Percentiles rank a stretch among this genome's conserved stretches.
phyloP scores from a whole-genome alignment of 2,329 filamentous ascomycete genomes.

The Nigrospora sphaerica region DNA sequence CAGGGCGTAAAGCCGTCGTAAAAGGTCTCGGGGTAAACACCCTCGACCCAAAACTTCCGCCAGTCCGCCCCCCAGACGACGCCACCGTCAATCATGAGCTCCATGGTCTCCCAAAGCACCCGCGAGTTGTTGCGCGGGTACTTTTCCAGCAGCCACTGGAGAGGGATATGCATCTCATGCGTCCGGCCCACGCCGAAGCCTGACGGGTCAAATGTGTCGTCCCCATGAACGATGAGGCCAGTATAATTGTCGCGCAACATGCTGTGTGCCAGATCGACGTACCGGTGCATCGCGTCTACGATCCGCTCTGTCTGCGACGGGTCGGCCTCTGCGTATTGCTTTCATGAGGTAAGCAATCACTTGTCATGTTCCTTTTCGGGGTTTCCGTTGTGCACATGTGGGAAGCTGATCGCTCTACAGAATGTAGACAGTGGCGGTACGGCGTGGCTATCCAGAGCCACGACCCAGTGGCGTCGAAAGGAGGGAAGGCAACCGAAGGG shows the following conservation, averaged over 20 bases:
- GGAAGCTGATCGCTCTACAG: too few species aligned
- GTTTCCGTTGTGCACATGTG: too few species aligned
- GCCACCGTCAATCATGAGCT: constrained; percentile 25
- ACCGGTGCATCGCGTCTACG: constrained; percentile 41
- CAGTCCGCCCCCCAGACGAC: constrained; percentile 19
- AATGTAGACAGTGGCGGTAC: too few species aligned
- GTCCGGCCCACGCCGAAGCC: constrained; percentile 26
- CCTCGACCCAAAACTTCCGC: constrained; percentile 24
- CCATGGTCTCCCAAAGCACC: constrained; percentile 31
- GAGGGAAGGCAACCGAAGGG: too few species aligned
- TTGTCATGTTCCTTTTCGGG: too few species aligned
- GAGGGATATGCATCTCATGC: constrained; percentile 30
- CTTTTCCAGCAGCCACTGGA: constrained; percentile 31
- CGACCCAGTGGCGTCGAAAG: too few species aligned
- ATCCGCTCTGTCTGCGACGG: constrained; percentile 31
- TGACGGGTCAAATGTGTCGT: constrained; percentile 31
- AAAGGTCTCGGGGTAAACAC: constrained; percentile 19
- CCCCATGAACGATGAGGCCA: constrained; percentile 37
- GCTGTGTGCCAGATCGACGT: constrained; percentile 38
- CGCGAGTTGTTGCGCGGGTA: constrained; percentile 23
- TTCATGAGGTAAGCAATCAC: too few species aligned
- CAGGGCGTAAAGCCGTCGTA: constrained; percentile 13
- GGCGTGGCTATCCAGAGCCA: too few species aligned
- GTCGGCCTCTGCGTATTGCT: constrained; percentile 42
- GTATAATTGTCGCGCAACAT: constrained; percentile 48